Evolutionary conservation across 2,329 filamentous ascomycete species (phyloP).

Genomic region (Lomentospora prolificans): DNA sequence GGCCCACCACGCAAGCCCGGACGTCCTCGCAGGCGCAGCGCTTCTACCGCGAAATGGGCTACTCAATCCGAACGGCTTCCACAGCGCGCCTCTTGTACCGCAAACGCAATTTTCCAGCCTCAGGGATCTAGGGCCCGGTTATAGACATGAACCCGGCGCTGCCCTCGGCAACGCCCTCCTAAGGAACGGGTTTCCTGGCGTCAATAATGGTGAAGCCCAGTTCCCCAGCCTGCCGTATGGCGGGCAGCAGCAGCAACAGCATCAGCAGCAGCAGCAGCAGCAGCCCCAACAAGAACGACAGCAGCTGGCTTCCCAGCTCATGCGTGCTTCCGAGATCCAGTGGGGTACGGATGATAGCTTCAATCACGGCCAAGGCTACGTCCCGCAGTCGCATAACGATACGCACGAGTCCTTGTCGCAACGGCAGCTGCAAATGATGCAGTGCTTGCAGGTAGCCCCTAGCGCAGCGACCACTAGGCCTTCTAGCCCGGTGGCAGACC

Average conservation of each 20-base stretch:
- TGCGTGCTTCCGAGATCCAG: conserved; percentile 35
- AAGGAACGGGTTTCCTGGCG: not conserved
- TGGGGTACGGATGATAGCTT: conserved; percentile 65
- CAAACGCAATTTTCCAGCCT: not conserved
- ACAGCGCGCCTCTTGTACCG: not conserved
- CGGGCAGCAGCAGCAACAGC: too few species aligned
- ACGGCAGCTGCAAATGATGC: conserved; percentile 44
- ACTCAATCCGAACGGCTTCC: not conserved
- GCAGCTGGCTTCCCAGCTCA: too few species aligned
- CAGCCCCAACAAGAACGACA: too few species aligned
- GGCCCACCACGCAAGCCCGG: not conserved
- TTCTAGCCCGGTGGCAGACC: conserved; percentile 35
- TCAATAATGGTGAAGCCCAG: not conserved
- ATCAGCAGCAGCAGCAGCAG: too few species aligned
- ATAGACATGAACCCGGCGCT: not conserved
- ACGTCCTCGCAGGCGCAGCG: not conserved
- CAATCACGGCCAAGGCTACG: conserved; percentile 45
- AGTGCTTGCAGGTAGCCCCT: conserved; percentile 44
- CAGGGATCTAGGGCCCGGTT: not conserved
- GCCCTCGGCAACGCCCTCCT: not conserved
- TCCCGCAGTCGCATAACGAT: conserved; percentile 45
- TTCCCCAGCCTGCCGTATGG: not conserved
- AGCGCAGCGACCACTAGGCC: conserved; percentile 52
- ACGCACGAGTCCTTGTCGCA: conserved; percentile 47
- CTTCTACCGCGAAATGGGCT: not conserved